Conservation (phyloP, 495 filamentous ascomycete species). For the Hyaloscypha finlandica region DNA sequence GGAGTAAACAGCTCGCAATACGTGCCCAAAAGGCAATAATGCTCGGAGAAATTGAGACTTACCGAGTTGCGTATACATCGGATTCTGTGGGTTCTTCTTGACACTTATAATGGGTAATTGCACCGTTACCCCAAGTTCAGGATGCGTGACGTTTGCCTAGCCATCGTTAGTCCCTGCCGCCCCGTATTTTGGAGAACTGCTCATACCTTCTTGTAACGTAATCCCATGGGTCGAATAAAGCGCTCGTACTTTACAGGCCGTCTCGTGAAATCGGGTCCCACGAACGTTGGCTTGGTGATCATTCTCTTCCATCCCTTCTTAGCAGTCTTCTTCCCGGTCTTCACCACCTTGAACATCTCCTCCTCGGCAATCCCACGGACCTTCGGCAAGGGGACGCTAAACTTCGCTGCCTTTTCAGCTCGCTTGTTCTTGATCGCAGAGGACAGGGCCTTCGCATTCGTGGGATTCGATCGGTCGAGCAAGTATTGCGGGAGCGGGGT, state of each 20-base stretch:
- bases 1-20: too few species aligned
- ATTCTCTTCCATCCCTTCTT: constrained; percentile 77
- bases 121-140: constrained; percentile 83
- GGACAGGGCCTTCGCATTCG: constrained; percentile 85
- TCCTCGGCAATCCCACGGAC: constrained; percentile 92
- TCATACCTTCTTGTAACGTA: constrained; percentile 76
- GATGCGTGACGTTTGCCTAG: constrained; percentile 45
- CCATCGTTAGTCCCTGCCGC: background rate
- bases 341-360: constrained; percentile 98
- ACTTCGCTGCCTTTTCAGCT: constrained; percentile 93
- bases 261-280: constrained; percentile 74
- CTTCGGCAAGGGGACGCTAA: constrained; percentile 90
- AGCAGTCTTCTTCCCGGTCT: constrained; percentile 71
- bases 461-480: constrained; percentile 80
- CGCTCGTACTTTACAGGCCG: constrained; percentile 93
- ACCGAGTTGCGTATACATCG: constrained; percentile 83
- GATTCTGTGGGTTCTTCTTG: constrained; percentile 98
- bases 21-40: background rate
- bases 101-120: constrained; percentile 92
- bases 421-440: constrained; percentile 77
- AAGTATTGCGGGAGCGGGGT: constrained; percentile 33
- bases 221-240: constrained; percentile 54
- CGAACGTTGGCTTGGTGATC: constrained; percentile 88
- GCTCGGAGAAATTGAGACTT: background rate
- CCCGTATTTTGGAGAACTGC: constrained; percentile 61